Percentiles rank a stretch among this genome's conserved stretches.
phyloP scores from a whole-genome alignment of 2,329 filamentous ascomycete genomes.

The Talaromyces pinophilus region DNA sequence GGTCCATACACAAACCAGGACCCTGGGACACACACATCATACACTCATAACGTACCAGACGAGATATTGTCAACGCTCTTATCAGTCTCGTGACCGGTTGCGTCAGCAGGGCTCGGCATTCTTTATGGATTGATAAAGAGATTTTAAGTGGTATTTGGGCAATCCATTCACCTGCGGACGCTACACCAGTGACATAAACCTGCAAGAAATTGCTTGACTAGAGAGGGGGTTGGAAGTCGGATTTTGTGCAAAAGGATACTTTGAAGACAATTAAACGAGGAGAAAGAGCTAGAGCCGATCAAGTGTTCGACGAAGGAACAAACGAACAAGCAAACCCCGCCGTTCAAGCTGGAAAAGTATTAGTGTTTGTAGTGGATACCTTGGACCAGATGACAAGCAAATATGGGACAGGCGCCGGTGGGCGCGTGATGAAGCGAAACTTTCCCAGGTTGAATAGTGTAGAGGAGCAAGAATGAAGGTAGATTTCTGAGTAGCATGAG shows the following conservation, averaged over 20 bases:
- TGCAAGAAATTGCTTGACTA: not conserved
- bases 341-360: constrained; percentile 8
- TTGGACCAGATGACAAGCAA: not conserved
- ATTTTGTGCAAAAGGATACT: not conserved
- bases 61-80: constrained; percentile 5
- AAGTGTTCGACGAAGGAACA: not conserved
- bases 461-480: no score
- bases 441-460: not conserved
- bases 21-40: constrained; percentile 10
- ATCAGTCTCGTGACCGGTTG: constrained; percentile 16
- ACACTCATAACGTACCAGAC: constrained; percentile 20
- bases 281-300: not conserved
- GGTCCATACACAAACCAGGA: constrained; percentile 1
- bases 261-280: not conserved
- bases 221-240: not conserved
- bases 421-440: not conserved
- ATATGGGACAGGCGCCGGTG: not conserved
- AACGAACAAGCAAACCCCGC: constrained; percentile 15
- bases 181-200: not conserved
- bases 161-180: not conserved
- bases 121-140: not conserved
- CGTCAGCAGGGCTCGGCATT: constrained; percentile 15
- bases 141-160: not conserved
- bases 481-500: not conserved
- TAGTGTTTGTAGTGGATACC: constrained; percentile 16